Evolutionary conservation across 345 rosid species (phyloP).

Genomic region (Acer negundo): DNA sequence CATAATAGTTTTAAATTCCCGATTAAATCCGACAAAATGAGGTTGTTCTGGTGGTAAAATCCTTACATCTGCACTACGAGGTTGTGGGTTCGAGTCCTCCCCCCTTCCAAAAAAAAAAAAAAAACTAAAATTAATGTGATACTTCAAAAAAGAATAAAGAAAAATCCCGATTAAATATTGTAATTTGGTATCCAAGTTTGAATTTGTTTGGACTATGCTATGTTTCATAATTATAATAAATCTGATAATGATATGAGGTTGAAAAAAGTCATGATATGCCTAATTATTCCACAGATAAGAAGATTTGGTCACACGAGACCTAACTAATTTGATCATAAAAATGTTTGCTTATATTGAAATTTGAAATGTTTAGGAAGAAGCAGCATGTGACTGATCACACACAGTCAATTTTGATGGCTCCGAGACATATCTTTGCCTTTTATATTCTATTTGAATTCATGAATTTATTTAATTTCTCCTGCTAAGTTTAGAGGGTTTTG

Average conservation of each 20-base stretch:
- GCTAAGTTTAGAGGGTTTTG: neutral
- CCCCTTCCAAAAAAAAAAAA: no score
- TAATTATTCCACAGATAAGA: neutral
- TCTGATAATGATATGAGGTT: neutral
- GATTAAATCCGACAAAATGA: no score
- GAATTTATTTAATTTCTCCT: neutral
- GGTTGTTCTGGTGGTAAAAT: no score
- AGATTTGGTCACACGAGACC: neutral
- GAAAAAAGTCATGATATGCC: neutral
- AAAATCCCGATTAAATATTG: no score
- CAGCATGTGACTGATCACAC: neutral
- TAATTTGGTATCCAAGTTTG: neutral
- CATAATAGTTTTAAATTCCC: no score
- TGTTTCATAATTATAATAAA: neutral
- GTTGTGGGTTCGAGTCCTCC: no score
- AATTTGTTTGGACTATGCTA: neutral
- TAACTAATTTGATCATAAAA: conserved; percentile 14
- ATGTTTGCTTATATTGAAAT: neutral
- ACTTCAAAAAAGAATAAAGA: no score
- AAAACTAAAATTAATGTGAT: no score
- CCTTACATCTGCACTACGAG: no score
- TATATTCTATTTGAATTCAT: neutral
- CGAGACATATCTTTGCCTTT: neutral
- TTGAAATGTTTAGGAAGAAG: neutral
- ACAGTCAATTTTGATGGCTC: conserved; percentile 16